phyloP scores from a whole-genome alignment of 192 early-diverging fungal genomes.

The Coemansia sp. region DNA sequence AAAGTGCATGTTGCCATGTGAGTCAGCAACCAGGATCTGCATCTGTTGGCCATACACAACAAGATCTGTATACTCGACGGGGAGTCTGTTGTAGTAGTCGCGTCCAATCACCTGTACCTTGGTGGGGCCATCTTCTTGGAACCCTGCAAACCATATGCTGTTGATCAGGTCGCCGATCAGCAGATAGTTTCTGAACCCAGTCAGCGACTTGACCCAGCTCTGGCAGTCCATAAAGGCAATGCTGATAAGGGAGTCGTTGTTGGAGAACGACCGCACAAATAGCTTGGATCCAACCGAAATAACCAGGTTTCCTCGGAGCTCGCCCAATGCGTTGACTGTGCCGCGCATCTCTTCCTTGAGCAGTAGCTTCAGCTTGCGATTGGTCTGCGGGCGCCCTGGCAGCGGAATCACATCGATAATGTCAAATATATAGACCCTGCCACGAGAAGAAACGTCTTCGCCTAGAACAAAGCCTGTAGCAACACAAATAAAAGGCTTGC shows the following conservation, averaged over 20 bases:
- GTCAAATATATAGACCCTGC: conserved; percentile 90
- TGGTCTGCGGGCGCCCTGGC: conserved; percentile 88
- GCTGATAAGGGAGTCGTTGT: conserved; percentile 75
- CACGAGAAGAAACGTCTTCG: conserved; percentile 88
- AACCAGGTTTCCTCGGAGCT: conserved; percentile 80
- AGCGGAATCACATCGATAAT: conserved; percentile 97
- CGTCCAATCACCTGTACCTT: conserved; percentile 85
- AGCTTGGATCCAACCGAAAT: conserved; percentile 88
- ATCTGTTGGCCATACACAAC: conserved; percentile 72
- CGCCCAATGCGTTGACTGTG: conserved; percentile 81
- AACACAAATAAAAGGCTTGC: conserved; percentile 82
- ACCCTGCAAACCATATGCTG: conserved; percentile 86
- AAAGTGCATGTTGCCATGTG: conserved; percentile 70
- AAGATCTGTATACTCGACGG: conserved; percentile 72
- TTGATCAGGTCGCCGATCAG: conserved; percentile 84
- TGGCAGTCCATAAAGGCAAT: conserved; percentile 95
- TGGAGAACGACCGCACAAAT: conserved; percentile 82
- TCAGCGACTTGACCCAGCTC: conserved; percentile 80
- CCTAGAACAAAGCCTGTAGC: conserved; percentile 85
- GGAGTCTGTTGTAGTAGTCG: conserved; percentile 74
- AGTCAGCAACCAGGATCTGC: conserved; percentile 79
- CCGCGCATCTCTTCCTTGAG: conserved; percentile 83
- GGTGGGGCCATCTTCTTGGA: conserved; percentile 90
- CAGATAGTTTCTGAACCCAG: conserved; percentile 84
- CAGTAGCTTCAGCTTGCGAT: conserved; percentile 85